Base-by-base conservation (phyloP, 2,329 filamentous ascomycete genomes). In the Fusarium siculi region DNA sequence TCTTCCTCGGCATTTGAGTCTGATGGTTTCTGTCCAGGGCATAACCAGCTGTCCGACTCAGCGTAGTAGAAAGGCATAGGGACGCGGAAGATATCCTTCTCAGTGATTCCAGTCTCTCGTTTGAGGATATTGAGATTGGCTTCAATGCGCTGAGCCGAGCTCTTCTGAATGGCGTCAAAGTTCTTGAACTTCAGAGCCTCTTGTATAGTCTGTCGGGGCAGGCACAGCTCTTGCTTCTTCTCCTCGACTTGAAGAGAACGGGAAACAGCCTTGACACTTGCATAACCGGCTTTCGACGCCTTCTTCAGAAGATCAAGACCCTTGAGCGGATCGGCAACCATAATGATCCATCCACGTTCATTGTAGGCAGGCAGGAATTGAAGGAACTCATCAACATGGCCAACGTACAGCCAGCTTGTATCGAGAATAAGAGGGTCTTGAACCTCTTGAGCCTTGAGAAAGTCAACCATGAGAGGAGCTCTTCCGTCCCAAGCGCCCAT, bases 381-480 rank as follows among this genome's bases (percentile, higher is more conserved):
- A 3, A 80, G 36, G 25, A 79, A 79, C 63, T 80, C 78, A 37
- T 79, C 79, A 0, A 78, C 75, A 28, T 80, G 79, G 9, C 79
- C 78, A 14, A 80, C 68, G 0, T n/a, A 30, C 4, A 80, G 40
- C 78, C 78, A 80, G 3, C 36, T 63, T 5, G 76, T 79, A 39
- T 80, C 82, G 1, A 84, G 72, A 1, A 79, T 59, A 5, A 84
- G 61, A 1, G 82, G 81, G 8, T 78, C 70, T 47, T 85, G 82
- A 4, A 78, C 63, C 25, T 79, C 79, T 54, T 85, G 82, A 1
- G 78, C 80, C 9, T 76, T 53, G 9, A 84, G 69, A 34, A 80
- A 80, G 3, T 66, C 61, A 3, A 77, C 47, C 30, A 84, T 74
- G 14, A 74, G 59, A 7, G 75, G 74, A 7, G 55, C 40, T 9